phyloP scores from a whole-genome alignment of 768 basidiomycete genomes.

The Xanthoconium stramineum region DNA sequence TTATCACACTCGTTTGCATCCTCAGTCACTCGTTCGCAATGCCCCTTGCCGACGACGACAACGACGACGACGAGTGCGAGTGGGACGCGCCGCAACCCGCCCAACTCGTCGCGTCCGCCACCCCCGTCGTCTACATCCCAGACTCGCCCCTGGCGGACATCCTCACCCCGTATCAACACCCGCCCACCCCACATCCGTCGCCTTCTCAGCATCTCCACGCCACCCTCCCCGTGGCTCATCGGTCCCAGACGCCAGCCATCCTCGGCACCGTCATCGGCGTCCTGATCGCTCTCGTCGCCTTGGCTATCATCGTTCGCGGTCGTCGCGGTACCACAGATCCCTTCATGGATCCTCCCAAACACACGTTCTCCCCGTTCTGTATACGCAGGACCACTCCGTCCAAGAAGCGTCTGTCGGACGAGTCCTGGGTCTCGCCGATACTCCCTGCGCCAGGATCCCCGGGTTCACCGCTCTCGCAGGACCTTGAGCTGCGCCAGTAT shows the following conservation, averaged over 20 bases:
- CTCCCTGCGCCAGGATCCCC: conserved; percentile 8
- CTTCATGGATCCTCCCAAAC: conserved; percentile 11
- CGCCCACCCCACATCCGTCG: conserved; percentile 8
- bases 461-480: conserved; percentile 8
- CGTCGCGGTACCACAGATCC: conserved; percentile 3
- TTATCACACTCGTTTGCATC: conserved; percentile 16
- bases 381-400: background rate
- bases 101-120: background rate
- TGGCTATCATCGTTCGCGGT: conserved; percentile 15
- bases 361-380: conserved; percentile 2
- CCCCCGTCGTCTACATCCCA: background rate
- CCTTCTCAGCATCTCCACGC: conserved; percentile 9
- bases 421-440: conserved; percentile 23
- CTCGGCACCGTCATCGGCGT: conserved; percentile 19
- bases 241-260: conserved; percentile 7
- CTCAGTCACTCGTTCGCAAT: conserved; percentile 8
- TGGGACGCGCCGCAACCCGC: background rate
- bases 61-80: background rate
- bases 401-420: conserved; percentile 25
- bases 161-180: conserved; percentile 13
- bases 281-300: conserved; percentile 9
- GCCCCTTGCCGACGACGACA: conserved; percentile 9
- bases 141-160: conserved; percentile 4
- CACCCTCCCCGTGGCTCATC: conserved; percentile 5
- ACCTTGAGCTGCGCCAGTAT: conserved; percentile 12